Percentiles rank a stretch among this genome's conserved stretches.
These are phyloP conservation scores for Trichoderma endophyticum DNA, from an alignment of 2,329 filamentous ascomycete species.

Conservation along the genomic window DNA sequence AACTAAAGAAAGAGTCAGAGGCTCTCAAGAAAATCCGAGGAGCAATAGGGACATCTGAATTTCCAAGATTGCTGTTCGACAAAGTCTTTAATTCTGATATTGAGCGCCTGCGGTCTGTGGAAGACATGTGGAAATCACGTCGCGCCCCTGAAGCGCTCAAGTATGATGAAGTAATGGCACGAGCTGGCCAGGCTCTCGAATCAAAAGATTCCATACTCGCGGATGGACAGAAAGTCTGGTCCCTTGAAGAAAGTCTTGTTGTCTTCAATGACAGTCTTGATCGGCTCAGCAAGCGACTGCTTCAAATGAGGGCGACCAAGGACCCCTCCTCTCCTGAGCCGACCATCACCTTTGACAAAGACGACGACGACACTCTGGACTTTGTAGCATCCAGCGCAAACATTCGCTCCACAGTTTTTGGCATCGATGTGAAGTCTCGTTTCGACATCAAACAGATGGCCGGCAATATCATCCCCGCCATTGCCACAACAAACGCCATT, in stretches of 20 bases:
- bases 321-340: conserved; percentile 52
- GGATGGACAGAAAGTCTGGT: conserved; percentile 77
- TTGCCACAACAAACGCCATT: conserved; percentile 96
- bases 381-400: conserved; percentile 92
- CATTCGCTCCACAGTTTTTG: conserved; percentile 82
- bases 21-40: conserved; percentile 79
- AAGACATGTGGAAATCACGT: conserved; percentile 93
- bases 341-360: conserved; percentile 88
- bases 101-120: conserved; percentile 75
- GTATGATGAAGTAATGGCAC: conserved; percentile 58
- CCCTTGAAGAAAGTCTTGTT: conserved; percentile 74
- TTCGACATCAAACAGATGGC: conserved; percentile 99
- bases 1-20: conserved; percentile 77
- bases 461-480: conserved; percentile 97
- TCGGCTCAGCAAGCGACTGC: conserved; percentile 70
- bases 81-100: conserved; percentile 92
- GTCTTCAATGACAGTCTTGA: conserved; percentile 84
- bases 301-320: conserved; percentile 55
- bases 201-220: conserved; percentile 53
- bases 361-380: conserved; percentile 90
- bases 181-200: conserved; percentile 48
- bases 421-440: conserved; percentile 81
- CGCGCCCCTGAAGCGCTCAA: conserved; percentile 70
- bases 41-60: conserved; percentile 74
- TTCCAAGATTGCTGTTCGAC: conserved; percentile 78